Evolutionary conservation across 441 rosid genomes (phyloP), one percentile per base, ranked within the genome.

Genomic region (Daphne laureola): DNA sequence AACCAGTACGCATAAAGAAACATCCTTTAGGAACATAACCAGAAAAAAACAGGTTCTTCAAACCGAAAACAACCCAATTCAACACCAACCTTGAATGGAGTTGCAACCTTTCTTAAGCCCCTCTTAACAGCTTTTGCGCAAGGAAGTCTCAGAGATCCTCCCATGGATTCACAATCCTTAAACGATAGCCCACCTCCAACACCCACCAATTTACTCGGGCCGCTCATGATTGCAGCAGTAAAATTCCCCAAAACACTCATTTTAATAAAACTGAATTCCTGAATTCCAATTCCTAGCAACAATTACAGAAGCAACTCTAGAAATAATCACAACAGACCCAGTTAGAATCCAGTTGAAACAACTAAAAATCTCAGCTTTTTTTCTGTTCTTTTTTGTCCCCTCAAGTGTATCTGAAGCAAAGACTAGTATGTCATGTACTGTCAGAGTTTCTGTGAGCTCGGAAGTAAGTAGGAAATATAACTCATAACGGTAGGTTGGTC

Each of bases 181-280:
- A 78, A 79, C 17, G 80, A 38, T 36, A 84, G 26, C 35, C 62
- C 61, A 36, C 57, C 59, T 43, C 60, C 54, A 58, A 62, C 8
- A 50, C 57, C 52, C 54, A 54, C 13, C 47, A 59, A 41, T 14
- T 52, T 65, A 35, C n/a, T 3, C 63, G 64, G 67, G 51, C 47
- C 62, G 49, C 72, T 71, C 56, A 79, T 67, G 62, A 66, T 71
- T 50, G 74, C 67, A 0, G 86, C 81, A 51, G 87, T 77, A 66
- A 74, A 78, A 59, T 73, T 71, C 62, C 79, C 85, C 47, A 65
- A 72, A 8, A 63, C 63, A 69, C 68, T 76, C 90, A 85, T 85
- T 59, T 67, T 51, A 42, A 18, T 49, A 45, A 17, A 48, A 49
- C 46, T 11, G 9, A 31, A 31, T 31, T 6, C 11, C 38, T 31